A percentile compares a stretch with the other conserved stretches of the same genome.
These are phyloP conservation scores for Didymella exigua DNA, from an alignment of 2,329 filamentous ascomycete genomes.

Conservation along the genomic window DNA sequence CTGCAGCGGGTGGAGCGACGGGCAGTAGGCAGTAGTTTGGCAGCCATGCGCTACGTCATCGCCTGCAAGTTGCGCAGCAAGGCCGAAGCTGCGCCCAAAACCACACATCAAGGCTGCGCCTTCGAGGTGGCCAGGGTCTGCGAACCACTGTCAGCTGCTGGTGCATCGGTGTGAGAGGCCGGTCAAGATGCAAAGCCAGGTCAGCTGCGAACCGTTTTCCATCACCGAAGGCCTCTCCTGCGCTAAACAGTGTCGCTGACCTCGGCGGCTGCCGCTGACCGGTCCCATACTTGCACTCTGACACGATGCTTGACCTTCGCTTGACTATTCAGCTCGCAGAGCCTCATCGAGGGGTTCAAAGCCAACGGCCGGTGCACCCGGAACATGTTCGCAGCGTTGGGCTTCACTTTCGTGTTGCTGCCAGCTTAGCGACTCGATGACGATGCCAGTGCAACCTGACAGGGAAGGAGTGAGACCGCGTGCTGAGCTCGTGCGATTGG, in stretches of 20 bases:
- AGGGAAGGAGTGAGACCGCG: slow-evolving; percentile 6
- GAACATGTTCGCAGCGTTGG: neutral
- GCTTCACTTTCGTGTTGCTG: neutral
- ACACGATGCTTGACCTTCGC: slow-evolving; percentile 11
- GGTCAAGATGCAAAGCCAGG: slow-evolving; percentile 8
- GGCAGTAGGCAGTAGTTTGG: slow-evolving; percentile 1
- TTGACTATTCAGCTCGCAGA: slow-evolving; percentile 7
- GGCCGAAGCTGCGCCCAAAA: slow-evolving; percentile 15
- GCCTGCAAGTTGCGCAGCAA: slow-evolving; percentile 5
- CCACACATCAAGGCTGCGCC: slow-evolving; percentile 14
- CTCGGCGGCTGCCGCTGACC: slow-evolving; percentile 15
- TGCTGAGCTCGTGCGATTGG: slow-evolving; percentile 1
- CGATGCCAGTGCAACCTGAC: slow-evolving; percentile 7
- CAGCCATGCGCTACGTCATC: slow-evolving; percentile 11
- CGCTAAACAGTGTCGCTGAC: too few relatives aligned
- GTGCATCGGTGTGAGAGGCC: slow-evolving; percentile 6
- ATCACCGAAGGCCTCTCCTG: too few relatives aligned
- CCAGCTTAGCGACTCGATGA: slow-evolving; percentile 6
- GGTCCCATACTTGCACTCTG: slow-evolving; percentile 6
- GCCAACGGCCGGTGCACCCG: neutral
- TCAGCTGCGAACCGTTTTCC: slow-evolving; percentile 2
- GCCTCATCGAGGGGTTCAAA: neutral
- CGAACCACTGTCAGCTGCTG: neutral
- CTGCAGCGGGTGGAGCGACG: slow-evolving; percentile 6
- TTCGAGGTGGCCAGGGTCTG: neutral